Evolutionary conservation across 192 early-diverging fungal species (phyloP).

Genomic region (Coemansia sp.): DNA sequence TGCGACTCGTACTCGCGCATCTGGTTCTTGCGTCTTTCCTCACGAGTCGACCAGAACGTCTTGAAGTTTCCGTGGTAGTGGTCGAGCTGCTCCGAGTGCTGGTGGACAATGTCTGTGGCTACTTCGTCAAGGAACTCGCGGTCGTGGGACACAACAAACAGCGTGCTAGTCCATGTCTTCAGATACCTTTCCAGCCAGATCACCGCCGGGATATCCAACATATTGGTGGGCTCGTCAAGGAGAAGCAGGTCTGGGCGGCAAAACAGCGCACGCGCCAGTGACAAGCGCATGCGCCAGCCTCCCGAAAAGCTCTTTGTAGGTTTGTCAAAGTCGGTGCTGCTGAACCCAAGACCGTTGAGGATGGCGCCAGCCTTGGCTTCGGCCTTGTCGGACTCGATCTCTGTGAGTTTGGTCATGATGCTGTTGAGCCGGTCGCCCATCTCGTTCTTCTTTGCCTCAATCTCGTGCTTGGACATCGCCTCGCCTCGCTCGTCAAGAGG

Average conservation of each 20-base stretch:
- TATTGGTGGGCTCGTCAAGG: slow-evolving; percentile 93
- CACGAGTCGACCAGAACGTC: slow-evolving; percentile 84
- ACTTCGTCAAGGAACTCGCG: slow-evolving; percentile 96
- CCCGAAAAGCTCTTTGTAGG: slow-evolving; percentile 96
- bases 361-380: slow-evolving; percentile 95
- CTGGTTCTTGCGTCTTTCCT: slow-evolving; percentile 90
- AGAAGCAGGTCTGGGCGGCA: slow-evolving; percentile 89
- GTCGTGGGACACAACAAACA: slow-evolving; percentile 98
- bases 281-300: slow-evolving; percentile 99
- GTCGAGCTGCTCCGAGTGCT: slow-evolving; percentile 91
- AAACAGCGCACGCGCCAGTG: slow-evolving; percentile 95
- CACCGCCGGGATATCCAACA: slow-evolving; percentile 95
- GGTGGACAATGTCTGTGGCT: slow-evolving; percentile 95
- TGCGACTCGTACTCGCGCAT: slow-evolving; percentile 96
- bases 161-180: slow-evolving; percentile 85
- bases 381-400: slow-evolving; percentile 97
- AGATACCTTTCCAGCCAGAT: slow-evolving; percentile 98
- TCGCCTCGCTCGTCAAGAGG: slow-evolving; percentile 51
- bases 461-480: slow-evolving; percentile 57
- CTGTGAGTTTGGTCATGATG: slow-evolving; percentile 82
- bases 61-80: slow-evolving; percentile 96
- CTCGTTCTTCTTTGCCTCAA: slow-evolving; percentile 61
- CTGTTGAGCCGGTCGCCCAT: slow-evolving; percentile 70
- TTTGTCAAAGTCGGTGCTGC: slow-evolving; percentile 69
- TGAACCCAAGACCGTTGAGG: slow-evolving; percentile 95